Conservation (phyloP, 2,329 filamentous ascomycete species). For the Aspergillus bombycis region DNA sequence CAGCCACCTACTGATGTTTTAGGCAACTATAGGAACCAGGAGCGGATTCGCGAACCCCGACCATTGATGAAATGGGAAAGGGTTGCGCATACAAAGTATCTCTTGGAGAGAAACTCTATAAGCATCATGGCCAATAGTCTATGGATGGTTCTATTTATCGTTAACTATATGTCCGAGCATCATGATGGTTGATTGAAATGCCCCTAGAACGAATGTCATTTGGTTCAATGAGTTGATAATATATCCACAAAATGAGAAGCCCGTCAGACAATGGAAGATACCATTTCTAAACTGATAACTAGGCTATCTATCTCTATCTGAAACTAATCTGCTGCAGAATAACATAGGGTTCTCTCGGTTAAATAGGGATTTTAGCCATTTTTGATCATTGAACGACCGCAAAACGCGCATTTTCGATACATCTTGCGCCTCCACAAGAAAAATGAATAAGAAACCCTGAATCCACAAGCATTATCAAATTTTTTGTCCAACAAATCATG, state of each 20-base stretch:
- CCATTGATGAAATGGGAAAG: not conserved
- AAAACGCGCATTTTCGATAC: not conserved
- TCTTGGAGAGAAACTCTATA: not conserved
- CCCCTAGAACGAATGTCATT: not conserved
- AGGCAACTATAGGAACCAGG: not conserved
- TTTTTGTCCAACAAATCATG: not conserved
- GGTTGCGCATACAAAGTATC: not conserved
- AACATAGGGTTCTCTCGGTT: not conserved
- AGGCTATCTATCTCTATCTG: not conserved
- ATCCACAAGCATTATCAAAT: not conserved
- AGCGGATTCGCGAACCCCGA: not conserved
- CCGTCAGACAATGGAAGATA: not conserved
- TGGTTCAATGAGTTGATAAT: not conserved
- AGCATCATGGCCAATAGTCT: not conserved
- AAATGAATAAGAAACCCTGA: not conserved
- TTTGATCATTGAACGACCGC: not conserved
- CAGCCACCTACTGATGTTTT: not conserved
- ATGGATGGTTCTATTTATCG: not conserved
- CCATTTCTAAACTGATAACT: not conserved
- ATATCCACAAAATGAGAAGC: not conserved
- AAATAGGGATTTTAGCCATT: conserved; percentile 1
- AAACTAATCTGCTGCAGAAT: not conserved
- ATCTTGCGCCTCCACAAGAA: not conserved
- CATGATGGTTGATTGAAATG: not conserved
- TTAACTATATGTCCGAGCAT: not conserved